Evolutionary conservation across 2,329 filamentous ascomycete species (phyloP).

Genomic region (Volutella citrinella): DNA sequence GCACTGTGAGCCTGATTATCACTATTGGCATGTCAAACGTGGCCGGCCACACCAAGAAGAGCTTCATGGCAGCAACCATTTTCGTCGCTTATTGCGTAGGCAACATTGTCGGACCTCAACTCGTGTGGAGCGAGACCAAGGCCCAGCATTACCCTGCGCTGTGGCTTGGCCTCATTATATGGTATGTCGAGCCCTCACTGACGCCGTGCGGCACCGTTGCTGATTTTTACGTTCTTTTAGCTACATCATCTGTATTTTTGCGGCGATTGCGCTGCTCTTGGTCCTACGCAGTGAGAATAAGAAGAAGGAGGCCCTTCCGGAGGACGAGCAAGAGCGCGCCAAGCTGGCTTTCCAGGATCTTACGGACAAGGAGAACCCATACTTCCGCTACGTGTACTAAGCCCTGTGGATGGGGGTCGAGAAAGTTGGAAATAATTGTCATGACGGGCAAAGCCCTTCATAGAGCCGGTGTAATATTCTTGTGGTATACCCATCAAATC

Average conservation of each 20-base stretch:
- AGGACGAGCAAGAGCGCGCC: slow-evolving; percentile 60
- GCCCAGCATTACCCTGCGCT: slow-evolving; percentile 65
- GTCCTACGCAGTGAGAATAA: slow-evolving; percentile 59
- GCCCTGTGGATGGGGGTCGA: too few relatives aligned
- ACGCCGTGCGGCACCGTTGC: too few relatives aligned
- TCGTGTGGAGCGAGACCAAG: slow-evolving; percentile 66
- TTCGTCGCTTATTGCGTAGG: slow-evolving; percentile 75
- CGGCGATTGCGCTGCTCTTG: slow-evolving; percentile 54
- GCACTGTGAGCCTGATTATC: slow-evolving; percentile 60
- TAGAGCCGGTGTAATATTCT: too few relatives aligned
- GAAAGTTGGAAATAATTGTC: too few relatives aligned
- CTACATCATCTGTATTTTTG: slow-evolving; percentile 65
- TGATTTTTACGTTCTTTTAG: slow-evolving; percentile 29
- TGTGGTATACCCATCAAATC: too few relatives aligned
- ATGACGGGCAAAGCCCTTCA: too few relatives aligned
- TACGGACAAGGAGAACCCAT: slow-evolving; percentile 66
- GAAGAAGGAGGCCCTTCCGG: slow-evolving; percentile 41
- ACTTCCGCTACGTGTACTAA: slow-evolving; percentile 57
- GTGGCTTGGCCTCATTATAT: slow-evolving; percentile 66
- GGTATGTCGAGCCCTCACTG: slow-evolving; percentile 33
- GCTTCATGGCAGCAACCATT: slow-evolving; percentile 69
- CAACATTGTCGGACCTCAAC: slow-evolving; percentile 73
- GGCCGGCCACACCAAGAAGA: slow-evolving; percentile 75
- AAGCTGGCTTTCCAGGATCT: slow-evolving; percentile 65
- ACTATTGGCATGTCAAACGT: slow-evolving; percentile 62